Evolutionary conservation across 169 alveolate genomes (phyloP).

Genomic region (Eimeria praecox): DNA sequence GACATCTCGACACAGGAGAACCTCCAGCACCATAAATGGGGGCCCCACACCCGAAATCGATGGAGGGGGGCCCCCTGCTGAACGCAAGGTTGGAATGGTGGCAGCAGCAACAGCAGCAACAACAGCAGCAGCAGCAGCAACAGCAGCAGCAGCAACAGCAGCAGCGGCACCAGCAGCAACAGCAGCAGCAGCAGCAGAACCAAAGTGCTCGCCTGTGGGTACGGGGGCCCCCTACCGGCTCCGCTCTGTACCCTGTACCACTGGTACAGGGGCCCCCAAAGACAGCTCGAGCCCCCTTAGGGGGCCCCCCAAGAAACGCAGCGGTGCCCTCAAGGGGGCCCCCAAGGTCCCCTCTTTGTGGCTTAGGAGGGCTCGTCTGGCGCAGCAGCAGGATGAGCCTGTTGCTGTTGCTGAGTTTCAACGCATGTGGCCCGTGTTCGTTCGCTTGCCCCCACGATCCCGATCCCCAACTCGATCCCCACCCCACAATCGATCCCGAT

Average conservation of each 20-base stretch:
- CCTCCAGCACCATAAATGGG: no score
- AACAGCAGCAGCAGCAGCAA: neutral
- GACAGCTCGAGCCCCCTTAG: neutral
- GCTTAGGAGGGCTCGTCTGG: neutral
- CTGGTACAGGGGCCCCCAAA: conserved; percentile 4
- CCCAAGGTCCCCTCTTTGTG: conserved; percentile 8
- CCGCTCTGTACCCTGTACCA: neutral
- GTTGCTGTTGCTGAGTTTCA: conserved; percentile 48
- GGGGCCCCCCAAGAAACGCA: conserved; percentile 10
- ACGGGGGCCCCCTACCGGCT: neutral
- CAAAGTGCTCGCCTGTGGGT: neutral
- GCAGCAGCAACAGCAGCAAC: neutral
- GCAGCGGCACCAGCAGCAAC: conserved; percentile 23
- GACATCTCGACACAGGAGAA: neutral
- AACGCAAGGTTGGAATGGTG: no score
- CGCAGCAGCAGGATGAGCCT: neutral
- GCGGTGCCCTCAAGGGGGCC: neutral
- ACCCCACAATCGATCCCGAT: no score
- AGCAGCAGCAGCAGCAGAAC: neutral
- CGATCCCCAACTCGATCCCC: neutral
- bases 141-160: neutral
- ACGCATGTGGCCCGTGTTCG: conserved; percentile 50
- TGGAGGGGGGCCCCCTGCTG: neutral
- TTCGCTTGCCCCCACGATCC: conserved; percentile 21
- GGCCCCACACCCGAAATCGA: neutral